Evolutionary conservation across 164 flowering plant genomes (phyloP), one percentile per base, ranked within the genome.

Genomic region (Akebia trifoliata): DNA sequence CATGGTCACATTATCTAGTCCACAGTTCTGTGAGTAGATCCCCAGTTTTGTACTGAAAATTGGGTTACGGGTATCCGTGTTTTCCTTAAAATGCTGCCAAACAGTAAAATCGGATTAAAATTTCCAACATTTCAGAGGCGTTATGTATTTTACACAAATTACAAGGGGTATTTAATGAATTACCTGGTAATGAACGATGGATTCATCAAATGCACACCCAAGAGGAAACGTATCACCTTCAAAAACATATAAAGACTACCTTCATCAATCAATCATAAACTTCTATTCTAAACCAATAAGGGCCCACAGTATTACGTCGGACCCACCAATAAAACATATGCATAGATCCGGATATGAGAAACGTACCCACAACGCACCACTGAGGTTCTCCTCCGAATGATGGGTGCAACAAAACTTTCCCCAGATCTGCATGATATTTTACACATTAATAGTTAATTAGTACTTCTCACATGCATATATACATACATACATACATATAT

Each of bases 1-100:
- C 80, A 86, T 86, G 54, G 69, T 57, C 5, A 84, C 86, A 24
- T 82, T 82, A 29, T 76, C 63, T 8, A 86, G 79, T 15, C 94
- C 90, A 55, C 94, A 86, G 22, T 73, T 74, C 64, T 72, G 77
- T 0, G 57, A 21, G 70, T 84, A 81, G 24, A 76, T 64, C 11
- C 85, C 83, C 18, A 72, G 50, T 56, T 80, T 81, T 2, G 83
- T 78, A 61, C 61, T 67, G 76, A 43, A 84, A 15, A 63, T 47
- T 5, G 86, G 75, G 38, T 81, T 71, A 4, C 67, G 11, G 28
- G 14, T 53, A 60, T 81, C 84, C 0, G 74, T 80, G 53, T 78
- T 84, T 21, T 74, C 81, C 71, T 69, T 53, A 65, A 84, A 79
- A 53, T 69, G 61, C 83, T 81, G 69, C 21, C n/a, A 49, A 9